Evolutionary conservation across 2,329 filamentous ascomycete species (phyloP).

Genomic region (Ophiostoma sp.): DNA sequence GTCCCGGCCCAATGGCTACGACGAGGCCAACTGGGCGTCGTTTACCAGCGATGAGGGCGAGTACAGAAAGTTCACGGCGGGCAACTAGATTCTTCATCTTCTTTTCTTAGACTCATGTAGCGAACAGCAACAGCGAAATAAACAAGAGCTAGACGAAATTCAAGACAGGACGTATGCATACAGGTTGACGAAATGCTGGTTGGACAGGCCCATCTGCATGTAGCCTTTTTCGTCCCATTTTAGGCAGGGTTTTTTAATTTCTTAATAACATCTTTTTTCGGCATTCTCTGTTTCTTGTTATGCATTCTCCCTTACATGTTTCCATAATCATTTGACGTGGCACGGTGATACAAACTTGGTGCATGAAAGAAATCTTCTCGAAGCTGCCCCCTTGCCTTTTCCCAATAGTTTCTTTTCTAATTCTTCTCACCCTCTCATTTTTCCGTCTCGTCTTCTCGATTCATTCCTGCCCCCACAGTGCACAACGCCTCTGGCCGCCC

Average conservation of each 20-base stretch:
- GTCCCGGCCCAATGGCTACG: slow-evolving; percentile 55
- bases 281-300: not conserved
- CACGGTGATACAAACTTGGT: not conserved
- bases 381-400: not conserved
- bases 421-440: not conserved
- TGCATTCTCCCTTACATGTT: not conserved
- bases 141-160: not conserved
- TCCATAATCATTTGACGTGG: not conserved
- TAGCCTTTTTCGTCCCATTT: not conserved
- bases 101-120: not conserved
- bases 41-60: slow-evolving; percentile 26
- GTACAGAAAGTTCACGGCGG: not conserved
- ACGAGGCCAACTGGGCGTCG: slow-evolving; percentile 51
- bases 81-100: not conserved
- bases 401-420: not conserved
- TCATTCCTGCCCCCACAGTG: not conserved
- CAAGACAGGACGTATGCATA: not conserved
- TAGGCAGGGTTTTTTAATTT: not conserved
- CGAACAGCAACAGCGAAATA: not conserved
- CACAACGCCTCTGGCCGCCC: not conserved
- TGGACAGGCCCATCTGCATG: not conserved
- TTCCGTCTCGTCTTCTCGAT: not conserved
- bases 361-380: not conserved
- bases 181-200: not conserved
- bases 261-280: too few relatives aligned